phyloP scores from a whole-genome alignment of 495 filamentous ascomycete genomes.

The Evernia prunastri region DNA sequence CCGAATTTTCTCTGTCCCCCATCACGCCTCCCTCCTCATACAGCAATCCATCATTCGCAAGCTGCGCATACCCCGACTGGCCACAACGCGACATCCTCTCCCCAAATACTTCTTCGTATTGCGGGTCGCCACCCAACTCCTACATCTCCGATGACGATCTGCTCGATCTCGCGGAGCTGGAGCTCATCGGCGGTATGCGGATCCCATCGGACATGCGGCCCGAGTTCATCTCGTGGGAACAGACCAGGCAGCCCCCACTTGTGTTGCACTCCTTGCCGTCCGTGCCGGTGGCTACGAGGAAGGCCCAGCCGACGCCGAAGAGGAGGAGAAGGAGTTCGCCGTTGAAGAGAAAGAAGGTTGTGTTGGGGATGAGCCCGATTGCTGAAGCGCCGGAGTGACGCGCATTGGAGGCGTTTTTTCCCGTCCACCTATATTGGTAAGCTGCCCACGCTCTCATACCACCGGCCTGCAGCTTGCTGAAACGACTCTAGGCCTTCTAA shows the following conservation, averaged over 20 bases:
- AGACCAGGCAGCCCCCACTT: conserved; percentile 24
- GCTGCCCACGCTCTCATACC: neutral
- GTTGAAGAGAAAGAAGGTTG: conserved; percentile 17
- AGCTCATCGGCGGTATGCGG: conserved; percentile 19
- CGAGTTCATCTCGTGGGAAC: conserved; percentile 22
- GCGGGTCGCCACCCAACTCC: conserved; percentile 20
- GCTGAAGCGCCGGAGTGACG: conserved; percentile 21
- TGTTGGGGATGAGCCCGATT: conserved; percentile 25
- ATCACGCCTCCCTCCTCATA: conserved; percentile 16
- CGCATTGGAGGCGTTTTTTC: neutral
- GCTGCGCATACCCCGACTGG: conserved; percentile 27
- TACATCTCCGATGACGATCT: conserved; percentile 29
- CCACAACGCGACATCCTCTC: conserved; percentile 25
- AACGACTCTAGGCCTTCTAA: neutral
- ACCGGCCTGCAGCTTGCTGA: neutral
- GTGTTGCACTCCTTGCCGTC: conserved; percentile 19
- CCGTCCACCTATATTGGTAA: neutral
- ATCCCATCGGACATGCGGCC: conserved; percentile 8
- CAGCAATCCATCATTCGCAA: conserved; percentile 17
- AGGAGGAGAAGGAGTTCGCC: conserved; percentile 23
- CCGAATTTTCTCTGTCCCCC: conserved; percentile 17
- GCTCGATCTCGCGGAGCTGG: conserved; percentile 20
- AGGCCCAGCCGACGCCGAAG: conserved; percentile 11
- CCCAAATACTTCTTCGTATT: conserved; percentile 13
- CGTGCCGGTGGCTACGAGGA: conserved; percentile 10